A percentile compares a stretch with the other conserved stretches of the same genome.
phyloP scores from a whole-genome alignment of 2,329 filamentous ascomycete genomes.

The Pseudogymnoascus sp. region DNA sequence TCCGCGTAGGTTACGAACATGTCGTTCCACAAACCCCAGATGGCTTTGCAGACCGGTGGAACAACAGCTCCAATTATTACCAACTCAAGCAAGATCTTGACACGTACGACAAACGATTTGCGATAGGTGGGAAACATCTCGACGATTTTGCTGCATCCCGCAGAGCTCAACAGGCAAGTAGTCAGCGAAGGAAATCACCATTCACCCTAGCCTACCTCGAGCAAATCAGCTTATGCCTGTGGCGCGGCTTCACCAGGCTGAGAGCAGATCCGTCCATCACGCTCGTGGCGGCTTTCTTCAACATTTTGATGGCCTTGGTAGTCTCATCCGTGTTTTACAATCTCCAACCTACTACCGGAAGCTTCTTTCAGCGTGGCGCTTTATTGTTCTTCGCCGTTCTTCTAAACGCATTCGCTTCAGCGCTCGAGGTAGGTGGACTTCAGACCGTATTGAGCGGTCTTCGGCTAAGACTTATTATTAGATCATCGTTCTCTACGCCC shows the following conservation, averaged over 20 bases:
- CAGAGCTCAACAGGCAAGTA: slow-evolving; percentile 30
- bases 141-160: slow-evolving; percentile 43
- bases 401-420: slow-evolving; percentile 52
- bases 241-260: slow-evolving; percentile 62
- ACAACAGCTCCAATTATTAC: slow-evolving; percentile 39
- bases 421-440: slow-evolving; percentile 55
- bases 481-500: slow-evolving; percentile 74
- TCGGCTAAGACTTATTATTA: slow-evolving; percentile 21
- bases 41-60: slow-evolving; percentile 47
- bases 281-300: slow-evolving; percentile 9
- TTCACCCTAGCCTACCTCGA: slow-evolving; percentile 61
- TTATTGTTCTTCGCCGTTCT: slow-evolving; percentile 60
- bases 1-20: slow-evolving; percentile 48
- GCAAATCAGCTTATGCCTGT: slow-evolving; percentile 23
- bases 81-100: slow-evolving; percentile 40
- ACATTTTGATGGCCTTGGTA: slow-evolving; percentile 47
- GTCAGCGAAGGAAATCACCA: slow-evolving; percentile 48
- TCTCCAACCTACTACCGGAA: slow-evolving; percentile 41
- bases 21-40: slow-evolving; percentile 58
- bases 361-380: slow-evolving; percentile 53
- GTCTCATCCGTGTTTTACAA: slow-evolving; percentile 58
- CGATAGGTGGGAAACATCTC: slow-evolving; percentile 48
- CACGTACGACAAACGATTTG: slow-evolving; percentile 42
- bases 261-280: slow-evolving; percentile 47
- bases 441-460: slow-evolving; percentile 22